A percentile compares a stretch with the other conserved stretches of the same genome.
Conservation (phyloP, 257 asterid genomes). For the Primulina eburnea region DNA sequence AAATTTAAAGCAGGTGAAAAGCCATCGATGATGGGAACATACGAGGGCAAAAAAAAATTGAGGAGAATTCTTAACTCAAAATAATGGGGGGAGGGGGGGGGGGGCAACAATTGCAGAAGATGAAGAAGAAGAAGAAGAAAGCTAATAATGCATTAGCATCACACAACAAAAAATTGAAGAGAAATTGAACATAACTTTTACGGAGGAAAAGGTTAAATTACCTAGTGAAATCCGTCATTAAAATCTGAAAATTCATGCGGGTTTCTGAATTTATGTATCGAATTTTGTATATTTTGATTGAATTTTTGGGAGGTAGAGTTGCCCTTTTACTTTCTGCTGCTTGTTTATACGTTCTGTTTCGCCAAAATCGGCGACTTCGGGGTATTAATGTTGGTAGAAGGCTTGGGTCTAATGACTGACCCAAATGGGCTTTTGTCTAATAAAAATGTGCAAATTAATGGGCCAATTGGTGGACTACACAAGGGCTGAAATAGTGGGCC, state of each 20-base stretch:
- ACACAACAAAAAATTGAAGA: neutral
- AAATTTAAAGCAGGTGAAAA: neutral
- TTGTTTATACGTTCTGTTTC: neutral
- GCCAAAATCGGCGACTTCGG: neutral
- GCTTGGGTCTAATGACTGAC: neutral
- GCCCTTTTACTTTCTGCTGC: too few species aligned
- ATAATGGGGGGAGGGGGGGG: neutral
- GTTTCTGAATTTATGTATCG: neutral
- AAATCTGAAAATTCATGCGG: constrained; percentile 24
- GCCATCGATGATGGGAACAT: neutral
- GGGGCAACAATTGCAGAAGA: constrained; percentile 1
- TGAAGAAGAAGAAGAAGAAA: constrained; percentile 11
- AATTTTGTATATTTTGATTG: neutral
- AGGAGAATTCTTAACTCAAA: constrained; percentile 22
- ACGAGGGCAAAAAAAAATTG: constrained; percentile 2
- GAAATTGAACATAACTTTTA: neutral
- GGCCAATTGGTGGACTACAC: neutral
- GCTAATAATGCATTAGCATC: constrained; percentile 15
- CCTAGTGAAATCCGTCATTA: constrained; percentile 43
- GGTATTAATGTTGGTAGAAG: neutral
- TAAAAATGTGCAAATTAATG: too few species aligned
- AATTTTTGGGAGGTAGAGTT: neutral
- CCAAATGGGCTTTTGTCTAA: neutral
- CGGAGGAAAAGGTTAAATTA: constrained; percentile 12
- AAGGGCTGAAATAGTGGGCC: neutral